Percentiles rank a stretch among this genome's conserved stretches.
phyloP scores from a whole-genome alignment of 148 eudicot species.

The Dianthus caryophyllus region DNA sequence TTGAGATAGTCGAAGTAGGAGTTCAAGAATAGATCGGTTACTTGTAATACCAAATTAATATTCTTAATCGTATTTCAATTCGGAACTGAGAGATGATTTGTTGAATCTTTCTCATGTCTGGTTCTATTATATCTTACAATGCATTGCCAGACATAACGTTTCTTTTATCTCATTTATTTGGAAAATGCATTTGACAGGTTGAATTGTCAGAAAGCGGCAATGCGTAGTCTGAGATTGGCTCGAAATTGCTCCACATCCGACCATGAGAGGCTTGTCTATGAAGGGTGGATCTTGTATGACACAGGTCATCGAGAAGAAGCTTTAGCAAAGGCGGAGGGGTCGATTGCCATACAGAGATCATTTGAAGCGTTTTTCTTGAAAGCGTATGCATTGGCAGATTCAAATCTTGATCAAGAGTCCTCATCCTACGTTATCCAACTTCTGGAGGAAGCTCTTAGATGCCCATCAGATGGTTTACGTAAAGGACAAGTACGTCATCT shows the following conservation, averaged over 20 bases:
- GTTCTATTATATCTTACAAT: background rate
- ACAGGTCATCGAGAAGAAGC: conserved; percentile 93
- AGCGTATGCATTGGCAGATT: conserved; percentile 88
- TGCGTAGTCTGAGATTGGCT: conserved; percentile 78
- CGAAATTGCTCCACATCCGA: conserved; percentile 64
- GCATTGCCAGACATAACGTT: background rate
- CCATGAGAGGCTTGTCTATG: conserved; percentile 80
- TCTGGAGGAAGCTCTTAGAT: conserved; percentile 81
- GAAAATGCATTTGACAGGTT: conserved; percentile 38
- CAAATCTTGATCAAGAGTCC: conserved; percentile 67
- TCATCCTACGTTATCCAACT: conserved; percentile 64
- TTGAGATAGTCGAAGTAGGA: background rate
- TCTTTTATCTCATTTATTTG: conserved; percentile 7
- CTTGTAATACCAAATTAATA: background rate
- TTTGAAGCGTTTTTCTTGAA: conserved; percentile 86
- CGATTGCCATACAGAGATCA: conserved; percentile 69
- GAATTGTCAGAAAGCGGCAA: conserved; percentile 82
- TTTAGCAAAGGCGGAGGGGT: conserved; percentile 76
- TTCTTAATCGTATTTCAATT: background rate
- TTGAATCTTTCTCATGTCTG: background rate
- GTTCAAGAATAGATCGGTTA: background rate
- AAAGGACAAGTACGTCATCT: conserved; percentile 72
- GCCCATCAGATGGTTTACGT: conserved; percentile 91
- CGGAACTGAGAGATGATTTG: background rate
- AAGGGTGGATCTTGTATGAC: conserved; percentile 89